Evolutionary conservation across 495 filamentous ascomycete genomes (phyloP).

Genomic region (Penicillium lividum): DNA sequence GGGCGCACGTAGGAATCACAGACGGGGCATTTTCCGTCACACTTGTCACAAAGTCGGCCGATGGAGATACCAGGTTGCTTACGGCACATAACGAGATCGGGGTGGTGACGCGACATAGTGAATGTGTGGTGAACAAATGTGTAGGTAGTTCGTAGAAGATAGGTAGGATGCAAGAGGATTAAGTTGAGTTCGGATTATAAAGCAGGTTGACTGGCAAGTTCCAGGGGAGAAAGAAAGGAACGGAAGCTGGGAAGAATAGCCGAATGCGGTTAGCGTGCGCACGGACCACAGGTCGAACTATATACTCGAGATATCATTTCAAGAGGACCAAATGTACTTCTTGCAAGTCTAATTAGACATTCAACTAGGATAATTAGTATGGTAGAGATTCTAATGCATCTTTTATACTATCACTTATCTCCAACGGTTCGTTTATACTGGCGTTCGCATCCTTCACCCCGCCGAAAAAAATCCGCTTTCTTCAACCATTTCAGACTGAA

Average conservation of each 20-base stretch:
- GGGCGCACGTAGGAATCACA: constrained; percentile 99
- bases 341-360: too few species aligned
- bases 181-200: background rate
- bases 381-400: too few species aligned
- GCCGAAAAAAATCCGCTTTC: too few species aligned
- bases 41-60: constrained; percentile 99
- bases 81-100: constrained; percentile 99
- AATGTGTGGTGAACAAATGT: constrained; percentile 9
- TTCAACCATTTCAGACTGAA: too few species aligned
- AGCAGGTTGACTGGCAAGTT: background rate
- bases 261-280: constrained; percentile 26
- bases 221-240: constrained; percentile 10
- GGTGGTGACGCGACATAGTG: constrained; percentile 42
- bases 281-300: constrained; percentile 9
- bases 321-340: too few species aligned
- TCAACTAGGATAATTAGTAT: too few species aligned
- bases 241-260: constrained; percentile 23
- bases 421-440: too few species aligned
- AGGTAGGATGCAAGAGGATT: background rate
- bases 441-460: too few species aligned
- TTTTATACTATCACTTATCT: too few species aligned
- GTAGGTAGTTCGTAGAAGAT: constrained; percentile 4
- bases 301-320: background rate
- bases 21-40: constrained; percentile 98
- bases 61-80: constrained; percentile 98